phyloP scores from a whole-genome alignment of 352 stramenopile species.

The Pythium dissimile region DNA sequence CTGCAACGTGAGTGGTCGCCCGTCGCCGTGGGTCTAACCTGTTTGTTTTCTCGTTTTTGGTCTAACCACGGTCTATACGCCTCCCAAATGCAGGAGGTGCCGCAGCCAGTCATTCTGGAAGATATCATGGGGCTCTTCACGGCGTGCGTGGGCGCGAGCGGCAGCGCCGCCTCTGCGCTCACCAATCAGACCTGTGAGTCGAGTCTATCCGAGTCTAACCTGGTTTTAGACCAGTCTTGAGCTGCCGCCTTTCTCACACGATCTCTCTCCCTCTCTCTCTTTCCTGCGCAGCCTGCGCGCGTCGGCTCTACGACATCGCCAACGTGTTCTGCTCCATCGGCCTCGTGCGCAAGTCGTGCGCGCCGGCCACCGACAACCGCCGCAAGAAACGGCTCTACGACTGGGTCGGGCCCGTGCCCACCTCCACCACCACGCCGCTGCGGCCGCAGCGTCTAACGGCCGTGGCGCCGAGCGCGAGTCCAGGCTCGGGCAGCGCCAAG shows the following conservation, averaged over 20 bases:
- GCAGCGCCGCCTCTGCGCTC: conserved; percentile 3
- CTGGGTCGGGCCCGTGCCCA: conserved; percentile 26
- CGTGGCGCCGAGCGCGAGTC: conserved; percentile 15
- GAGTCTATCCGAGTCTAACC: too few species aligned
- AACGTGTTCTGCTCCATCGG: conserved; percentile 39
- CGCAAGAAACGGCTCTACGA: conserved; percentile 32
- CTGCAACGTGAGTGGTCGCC: conserved; percentile 24
- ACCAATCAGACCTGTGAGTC: conserved; percentile 34
- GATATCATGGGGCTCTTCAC: conserved; percentile 34
- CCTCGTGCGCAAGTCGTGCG: conserved; percentile 28
- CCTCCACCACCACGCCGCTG: conserved; percentile 23
- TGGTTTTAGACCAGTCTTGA: background rate
- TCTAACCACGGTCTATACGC: background rate
- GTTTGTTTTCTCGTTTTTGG: too few species aligned
- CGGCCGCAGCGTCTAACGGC: conserved; percentile 6
- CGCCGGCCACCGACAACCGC: conserved; percentile 22
- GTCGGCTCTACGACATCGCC: conserved; percentile 37
- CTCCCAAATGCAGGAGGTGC: conserved; percentile 23
- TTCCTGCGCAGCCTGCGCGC: conserved; percentile 22
- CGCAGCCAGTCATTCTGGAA: conserved; percentile 34
- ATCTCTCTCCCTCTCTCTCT: background rate
- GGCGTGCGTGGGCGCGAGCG: conserved; percentile 17
- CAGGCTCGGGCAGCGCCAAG: conserved; percentile 17
- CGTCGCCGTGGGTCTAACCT: background rate
- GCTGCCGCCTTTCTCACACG: background rate